Base-by-base conservation (phyloP, 306 rosid genomes). In the Prinsepia uniflora region DNA sequence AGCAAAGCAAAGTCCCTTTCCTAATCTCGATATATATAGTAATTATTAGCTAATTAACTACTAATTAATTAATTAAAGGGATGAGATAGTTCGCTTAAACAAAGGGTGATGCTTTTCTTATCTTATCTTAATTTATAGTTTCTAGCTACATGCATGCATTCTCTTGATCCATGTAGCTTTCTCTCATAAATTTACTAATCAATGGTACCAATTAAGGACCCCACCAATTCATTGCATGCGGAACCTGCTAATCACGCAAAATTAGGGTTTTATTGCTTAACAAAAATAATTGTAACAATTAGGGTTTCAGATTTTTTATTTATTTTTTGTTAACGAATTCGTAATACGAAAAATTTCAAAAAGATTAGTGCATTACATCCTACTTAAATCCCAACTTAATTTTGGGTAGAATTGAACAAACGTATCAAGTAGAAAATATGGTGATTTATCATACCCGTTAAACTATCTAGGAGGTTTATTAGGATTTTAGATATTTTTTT, bases 121-220 rank as follows among this genome's bases (percentile, higher is more conserved):
- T 57, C 56, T 76, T 34, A 46, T 70, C 40, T 44, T 55, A 36
- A 30, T 30, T 30, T 2, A 0, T 30, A 30, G 36, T 30, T 30
- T 30, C 36, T 30, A 30, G 36, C 36, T 30, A 30, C 36, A 30
- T 30, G 36, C 36, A 5, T 45, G 52, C 61, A 45, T 6, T 67
- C 75, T 68, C 73, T 81, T 72, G 78, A 76, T 49, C 77, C 30
- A 74, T 45, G 43, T 39, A 68, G 20, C 50, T 74, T 20, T 58
- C 44, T 30, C 46, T 17, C 36, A 8, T 17, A 53, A 44, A 46
- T 6, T 43, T 36, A 47, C 66, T 10, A 45, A 9, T 41, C 71
- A 75, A 71, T 70, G 76, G 75, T 20, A 22, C 69, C 10, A 20
- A 45, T 4, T n/a, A 39, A 59, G 30, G 17, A 24, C 24, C 30